Conservation (phyloP, 228 moss, liverwort and hornwort species). For the Sphagnum fallax region DNA sequence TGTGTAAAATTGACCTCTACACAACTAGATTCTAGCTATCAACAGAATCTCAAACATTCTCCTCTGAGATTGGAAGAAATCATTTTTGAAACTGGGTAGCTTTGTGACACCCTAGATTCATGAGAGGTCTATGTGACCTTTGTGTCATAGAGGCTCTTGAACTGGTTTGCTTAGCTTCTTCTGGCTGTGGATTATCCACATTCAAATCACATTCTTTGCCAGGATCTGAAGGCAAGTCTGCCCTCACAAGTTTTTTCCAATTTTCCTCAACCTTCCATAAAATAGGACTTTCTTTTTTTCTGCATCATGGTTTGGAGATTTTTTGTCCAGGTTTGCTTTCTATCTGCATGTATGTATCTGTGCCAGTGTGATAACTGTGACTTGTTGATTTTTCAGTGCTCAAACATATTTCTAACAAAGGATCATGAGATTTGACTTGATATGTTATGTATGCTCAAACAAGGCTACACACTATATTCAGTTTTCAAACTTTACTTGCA, state of each 20-base stretch:
- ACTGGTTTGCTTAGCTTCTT: constrained; percentile 94
- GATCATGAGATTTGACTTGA: constrained; percentile 95
- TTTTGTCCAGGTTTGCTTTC: neutral
- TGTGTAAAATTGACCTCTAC: no score
- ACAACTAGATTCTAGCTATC: neutral
- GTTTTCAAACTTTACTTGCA: no score
- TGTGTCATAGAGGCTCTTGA: constrained; percentile 61
- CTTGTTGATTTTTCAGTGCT: constrained; percentile 48
- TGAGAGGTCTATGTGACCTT: neutral
- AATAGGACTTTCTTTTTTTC: neutral
- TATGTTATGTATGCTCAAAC: constrained; percentile 14
- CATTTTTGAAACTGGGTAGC: neutral
- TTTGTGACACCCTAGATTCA: neutral
- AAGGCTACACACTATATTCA: no score
- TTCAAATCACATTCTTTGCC: constrained; percentile 93
- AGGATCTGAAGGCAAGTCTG: constrained; percentile 68
- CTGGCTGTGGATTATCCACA: constrained; percentile 94
- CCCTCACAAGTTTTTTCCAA: neutral
- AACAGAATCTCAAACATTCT: neutral
- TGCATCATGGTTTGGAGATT: neutral
- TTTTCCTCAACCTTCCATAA: neutral
- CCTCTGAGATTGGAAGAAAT: neutral
- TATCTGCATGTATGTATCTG: neutral
- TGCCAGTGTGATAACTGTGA: neutral
- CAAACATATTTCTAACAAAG: constrained; percentile 97